phyloP scores from a whole-genome alignment of 2,329 filamentous ascomycete species.

The Ilyonectria mors-panacis region DNA sequence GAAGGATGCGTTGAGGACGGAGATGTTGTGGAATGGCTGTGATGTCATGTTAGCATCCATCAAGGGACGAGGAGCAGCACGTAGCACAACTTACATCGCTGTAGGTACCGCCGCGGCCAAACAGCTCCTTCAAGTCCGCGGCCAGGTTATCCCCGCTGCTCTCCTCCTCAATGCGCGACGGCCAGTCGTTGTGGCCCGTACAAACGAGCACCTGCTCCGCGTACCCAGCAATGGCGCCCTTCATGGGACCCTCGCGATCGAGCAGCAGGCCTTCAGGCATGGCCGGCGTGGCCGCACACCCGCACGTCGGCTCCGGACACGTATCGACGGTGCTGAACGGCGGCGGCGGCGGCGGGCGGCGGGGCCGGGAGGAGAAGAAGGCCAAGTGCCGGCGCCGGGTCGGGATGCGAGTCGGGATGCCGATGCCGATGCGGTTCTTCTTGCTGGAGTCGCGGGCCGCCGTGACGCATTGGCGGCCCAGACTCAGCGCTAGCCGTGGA shows the following conservation, averaged over 20 bases:
- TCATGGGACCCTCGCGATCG: constrained; percentile 78
- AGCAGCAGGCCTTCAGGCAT: constrained; percentile 80
- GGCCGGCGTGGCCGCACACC: constrained; percentile 76
- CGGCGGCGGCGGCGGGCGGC: constrained; percentile 42
- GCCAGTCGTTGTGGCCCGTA: constrained; percentile 86
- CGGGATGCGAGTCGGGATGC: neutral
- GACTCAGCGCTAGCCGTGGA: constrained; percentile 32
- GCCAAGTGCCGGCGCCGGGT: constrained; percentile 5
- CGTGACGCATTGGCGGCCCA: constrained; percentile 32
- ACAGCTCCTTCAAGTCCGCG: constrained; percentile 78
- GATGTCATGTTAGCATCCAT: neutral
- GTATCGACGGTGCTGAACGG: constrained; percentile 62
- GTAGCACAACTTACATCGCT: constrained; percentile 69
- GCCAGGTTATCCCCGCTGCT: constrained; percentile 76
- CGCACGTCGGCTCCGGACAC: constrained; percentile 84
- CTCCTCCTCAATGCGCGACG: constrained; percentile 87
- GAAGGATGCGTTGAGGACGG: constrained; percentile 84
- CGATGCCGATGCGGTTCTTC: neutral
- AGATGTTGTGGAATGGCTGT: constrained; percentile 87
- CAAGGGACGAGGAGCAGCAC: neutral
- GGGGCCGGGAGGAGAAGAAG: constrained; percentile 12
- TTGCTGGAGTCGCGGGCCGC: neutral
- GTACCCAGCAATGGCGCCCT: constrained; percentile 84
- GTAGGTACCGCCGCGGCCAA: constrained; percentile 76
- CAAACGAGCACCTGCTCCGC: constrained; percentile 87